Conservation (phyloP, 768 basidiomycete species). For the Lactarius deliciosus region DNA sequence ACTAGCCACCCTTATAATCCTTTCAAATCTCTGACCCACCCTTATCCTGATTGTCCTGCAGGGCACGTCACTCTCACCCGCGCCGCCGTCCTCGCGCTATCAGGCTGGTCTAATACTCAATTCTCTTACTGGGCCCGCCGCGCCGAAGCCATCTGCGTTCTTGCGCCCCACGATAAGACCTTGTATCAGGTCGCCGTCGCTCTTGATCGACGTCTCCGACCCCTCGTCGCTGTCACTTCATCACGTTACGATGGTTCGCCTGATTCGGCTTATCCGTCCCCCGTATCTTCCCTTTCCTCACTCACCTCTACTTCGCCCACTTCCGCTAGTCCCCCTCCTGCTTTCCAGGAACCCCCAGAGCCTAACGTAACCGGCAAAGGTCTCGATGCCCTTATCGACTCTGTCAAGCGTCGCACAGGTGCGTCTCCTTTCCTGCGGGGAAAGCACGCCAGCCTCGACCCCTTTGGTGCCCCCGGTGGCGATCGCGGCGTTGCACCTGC, state of each 20-base stretch:
- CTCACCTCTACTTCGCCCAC: conserved; percentile 23
- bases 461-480: conserved; percentile 44
- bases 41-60: conserved; percentile 40
- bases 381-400: conserved; percentile 49
- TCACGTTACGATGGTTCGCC: conserved; percentile 28
- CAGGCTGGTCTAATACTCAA: conserved; percentile 55
- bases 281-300: conserved; percentile 27
- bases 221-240: conserved; percentile 31
- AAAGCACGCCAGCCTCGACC: conserved; percentile 51
- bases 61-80: conserved; percentile 49
- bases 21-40: conserved; percentile 47
- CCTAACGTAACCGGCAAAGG: conserved; percentile 49
- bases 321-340: conserved; percentile 27
- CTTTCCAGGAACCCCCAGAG: conserved; percentile 39
- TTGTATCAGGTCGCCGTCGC: conserved; percentile 43
- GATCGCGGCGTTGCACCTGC: conserved; percentile 37
- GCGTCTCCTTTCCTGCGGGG: conserved; percentile 50
- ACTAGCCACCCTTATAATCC: conserved; percentile 54
- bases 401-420: conserved; percentile 50
- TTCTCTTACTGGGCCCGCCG: conserved; percentile 57
- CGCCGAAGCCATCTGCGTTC: conserved; percentile 49
- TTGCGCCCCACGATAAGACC: conserved; percentile 42
- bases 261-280: conserved; percentile 29
- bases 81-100: conserved; percentile 47
- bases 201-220: conserved; percentile 43